Evolutionary conservation across 257 asterid species (phyloP).

Genomic region (Nicotiana obtusifolia): DNA sequence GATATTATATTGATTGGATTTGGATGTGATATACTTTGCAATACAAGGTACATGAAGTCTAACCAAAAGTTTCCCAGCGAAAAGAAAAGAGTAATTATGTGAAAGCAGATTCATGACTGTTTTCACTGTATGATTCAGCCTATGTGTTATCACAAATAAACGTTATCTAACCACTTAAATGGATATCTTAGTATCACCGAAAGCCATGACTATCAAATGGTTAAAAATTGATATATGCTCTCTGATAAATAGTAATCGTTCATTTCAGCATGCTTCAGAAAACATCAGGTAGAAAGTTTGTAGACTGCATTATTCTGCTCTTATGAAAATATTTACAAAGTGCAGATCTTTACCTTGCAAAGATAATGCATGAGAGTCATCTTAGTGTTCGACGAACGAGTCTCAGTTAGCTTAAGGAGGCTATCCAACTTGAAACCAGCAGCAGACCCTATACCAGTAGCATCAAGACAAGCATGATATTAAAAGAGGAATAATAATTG

Average conservation of each 20-base stretch:
- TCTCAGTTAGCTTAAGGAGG: slow-evolving; percentile 81
- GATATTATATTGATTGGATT: no score
- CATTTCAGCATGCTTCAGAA: not conserved
- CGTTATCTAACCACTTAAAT: not conserved
- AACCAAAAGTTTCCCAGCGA: not conserved
- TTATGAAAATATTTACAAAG: not conserved
- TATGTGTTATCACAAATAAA: no score
- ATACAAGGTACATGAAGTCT: not conserved
- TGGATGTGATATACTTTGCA: not conserved
- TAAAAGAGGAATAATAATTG: not conserved
- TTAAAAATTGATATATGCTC: not conserved
- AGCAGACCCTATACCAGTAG: slow-evolving; percentile 59
- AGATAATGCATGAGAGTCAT: slow-evolving; percentile 88
- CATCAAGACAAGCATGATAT: not conserved
- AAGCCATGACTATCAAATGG: not conserved
- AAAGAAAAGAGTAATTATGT: not conserved
- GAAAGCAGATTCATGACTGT: not conserved
- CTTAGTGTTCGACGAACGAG: slow-evolving; percentile 73
- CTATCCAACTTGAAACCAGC: slow-evolving; percentile 90
- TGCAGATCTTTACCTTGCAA: slow-evolving; percentile 54
- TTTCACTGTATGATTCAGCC: no score
- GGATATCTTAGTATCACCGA: no score
- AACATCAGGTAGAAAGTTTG: not conserved
- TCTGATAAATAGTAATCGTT: no score
- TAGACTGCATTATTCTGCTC: not conserved